Conservation (phyloP, 2,329 filamentous ascomycete genomes). For the Monosporascus sp. region DNA sequence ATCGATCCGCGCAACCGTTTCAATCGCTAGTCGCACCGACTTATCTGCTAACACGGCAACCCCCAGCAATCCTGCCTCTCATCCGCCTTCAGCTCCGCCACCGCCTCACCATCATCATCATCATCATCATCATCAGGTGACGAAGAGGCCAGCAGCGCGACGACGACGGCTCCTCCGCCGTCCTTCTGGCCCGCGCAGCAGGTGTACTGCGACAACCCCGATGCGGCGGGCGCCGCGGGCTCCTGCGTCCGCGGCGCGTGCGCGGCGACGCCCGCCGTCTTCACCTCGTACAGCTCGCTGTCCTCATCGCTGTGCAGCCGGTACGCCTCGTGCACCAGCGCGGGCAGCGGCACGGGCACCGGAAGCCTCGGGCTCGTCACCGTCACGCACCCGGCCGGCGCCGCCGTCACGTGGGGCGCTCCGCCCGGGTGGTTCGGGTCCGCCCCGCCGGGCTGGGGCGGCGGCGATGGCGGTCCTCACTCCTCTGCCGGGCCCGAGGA, state of each 20-base stretch:
- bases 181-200: conserved; percentile 25
- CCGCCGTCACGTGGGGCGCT: conserved; percentile 29
- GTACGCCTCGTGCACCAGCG: conserved; percentile 33
- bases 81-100: conserved; percentile 27
- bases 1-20: background rate
- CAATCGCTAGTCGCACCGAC: background rate
- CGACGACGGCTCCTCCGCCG: background rate
- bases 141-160: conserved; percentile 12
- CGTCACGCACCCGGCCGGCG: conserved; percentile 29
- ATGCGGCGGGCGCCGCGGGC: conserved; percentile 20
- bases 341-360: conserved; percentile 31
- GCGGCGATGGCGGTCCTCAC: background rate
- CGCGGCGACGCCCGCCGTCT: conserved; percentile 18
- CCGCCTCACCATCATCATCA: conserved; percentile 4
- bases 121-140: too few relatives aligned
- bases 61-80: conserved; percentile 37
- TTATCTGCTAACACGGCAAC: conserved; percentile 5
- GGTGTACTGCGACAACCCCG: conserved; percentile 22
- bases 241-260: conserved; percentile 25
- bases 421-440: conserved; percentile 24
- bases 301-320: conserved; percentile 36
- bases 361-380: conserved; percentile 35
- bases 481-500: background rate
- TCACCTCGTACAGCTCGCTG: conserved; percentile 27
- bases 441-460: conserved; percentile 1